phyloP scores from a whole-genome alignment of 2,329 filamentous ascomycete genomes.

The Exophiala xenobiotica region DNA sequence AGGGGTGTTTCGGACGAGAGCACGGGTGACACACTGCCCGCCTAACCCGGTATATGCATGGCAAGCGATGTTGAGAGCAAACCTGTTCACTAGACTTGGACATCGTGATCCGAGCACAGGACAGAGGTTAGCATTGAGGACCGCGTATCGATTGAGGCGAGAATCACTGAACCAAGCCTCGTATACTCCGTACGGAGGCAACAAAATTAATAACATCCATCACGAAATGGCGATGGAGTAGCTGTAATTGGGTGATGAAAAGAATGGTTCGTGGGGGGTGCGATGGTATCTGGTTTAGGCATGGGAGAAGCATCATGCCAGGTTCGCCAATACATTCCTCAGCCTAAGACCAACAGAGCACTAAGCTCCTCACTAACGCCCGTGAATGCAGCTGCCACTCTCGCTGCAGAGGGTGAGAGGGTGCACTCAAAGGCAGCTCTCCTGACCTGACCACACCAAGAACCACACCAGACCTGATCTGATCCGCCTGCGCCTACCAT shows the following conservation, averaged over 20 bases:
- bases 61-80: not conserved
- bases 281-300: not conserved
- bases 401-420: too few species aligned
- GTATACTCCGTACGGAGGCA: too few species aligned
- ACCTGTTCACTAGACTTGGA: not conserved
- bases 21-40: conserved; percentile 1
- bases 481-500: conserved; percentile 3
- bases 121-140: too few species aligned
- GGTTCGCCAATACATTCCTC: not conserved
- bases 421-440: too few species aligned
- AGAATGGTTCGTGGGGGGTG: not conserved
- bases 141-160: too few species aligned
- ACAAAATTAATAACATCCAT: not conserved
- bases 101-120: too few species aligned
- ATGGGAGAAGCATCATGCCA: not conserved
- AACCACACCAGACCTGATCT: too few species aligned
- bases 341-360: too few species aligned
- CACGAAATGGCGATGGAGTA: not conserved
- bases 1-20: not conserved
- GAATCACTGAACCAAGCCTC: not conserved
- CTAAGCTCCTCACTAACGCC: not conserved
- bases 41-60: not conserved
- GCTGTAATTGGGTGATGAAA: not conserved
- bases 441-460: too few species aligned
- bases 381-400: conserved; percentile 1